Evolutionary conservation across 805 yeast species (phyloP).

Genomic region (Suhomyces tanzawaensis): DNA sequence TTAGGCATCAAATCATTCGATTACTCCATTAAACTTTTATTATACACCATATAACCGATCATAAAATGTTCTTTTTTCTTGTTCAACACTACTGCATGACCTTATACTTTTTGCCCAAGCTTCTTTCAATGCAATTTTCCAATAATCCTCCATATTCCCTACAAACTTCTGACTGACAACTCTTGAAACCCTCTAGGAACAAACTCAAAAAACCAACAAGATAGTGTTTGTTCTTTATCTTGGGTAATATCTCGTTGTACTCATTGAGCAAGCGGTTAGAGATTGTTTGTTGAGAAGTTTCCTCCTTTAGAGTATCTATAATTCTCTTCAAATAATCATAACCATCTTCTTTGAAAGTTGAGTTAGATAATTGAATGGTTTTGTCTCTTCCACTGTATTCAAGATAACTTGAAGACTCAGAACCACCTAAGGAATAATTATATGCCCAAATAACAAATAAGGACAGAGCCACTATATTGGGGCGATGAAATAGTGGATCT

Average conservation of each 20-base stretch:
- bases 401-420: neutral
- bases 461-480: constrained; percentile 4
- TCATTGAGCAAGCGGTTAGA: neutral
- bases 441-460: constrained; percentile 6
- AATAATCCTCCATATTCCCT: constrained; percentile 3
- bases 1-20: too few species aligned
- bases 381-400: neutral
- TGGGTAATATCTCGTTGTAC: neutral
- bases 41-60: too few species aligned
- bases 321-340: constrained; percentile 1
- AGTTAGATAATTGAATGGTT: neutral
- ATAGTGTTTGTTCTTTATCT: constrained; percentile 1
- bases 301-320: neutral
- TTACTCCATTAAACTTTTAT: too few species aligned
- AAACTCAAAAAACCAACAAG: constrained; percentile 1
- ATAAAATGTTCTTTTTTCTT: too few species aligned
- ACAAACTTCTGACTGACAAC: constrained; percentile 1
- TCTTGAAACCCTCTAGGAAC: neutral
- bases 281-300: neutral
- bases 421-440: constrained; percentile 1
- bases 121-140: constrained; percentile 3
- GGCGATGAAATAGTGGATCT: constrained; percentile 5
- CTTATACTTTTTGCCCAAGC: neutral
- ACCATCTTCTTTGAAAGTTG: constrained; percentile 8
- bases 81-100: too few species aligned